phyloP scores from a whole-genome alignment of 2,329 filamentous ascomycete genomes.

The Beauveria medogensis region DNA sequence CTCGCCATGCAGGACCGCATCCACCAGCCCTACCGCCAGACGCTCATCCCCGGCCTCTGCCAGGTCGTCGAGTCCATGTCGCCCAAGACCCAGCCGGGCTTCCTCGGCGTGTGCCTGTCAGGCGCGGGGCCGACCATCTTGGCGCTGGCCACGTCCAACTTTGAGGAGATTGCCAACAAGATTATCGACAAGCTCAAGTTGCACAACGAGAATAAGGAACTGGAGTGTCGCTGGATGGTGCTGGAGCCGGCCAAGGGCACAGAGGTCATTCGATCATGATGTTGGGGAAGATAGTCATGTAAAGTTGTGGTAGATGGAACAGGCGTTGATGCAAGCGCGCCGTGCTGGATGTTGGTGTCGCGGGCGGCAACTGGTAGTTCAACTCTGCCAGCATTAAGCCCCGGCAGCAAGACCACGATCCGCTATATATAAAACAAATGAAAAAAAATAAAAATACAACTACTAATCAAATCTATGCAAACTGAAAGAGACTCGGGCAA shows the following conservation, averaged over 20 bases:
- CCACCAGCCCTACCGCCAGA: slow-evolving; percentile 91
- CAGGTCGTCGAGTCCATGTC: slow-evolving; percentile 90
- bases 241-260: slow-evolving; percentile 78
- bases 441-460: not conserved
- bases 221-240: slow-evolving; percentile 78
- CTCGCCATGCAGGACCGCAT: slow-evolving; percentile 98
- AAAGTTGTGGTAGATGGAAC: not conserved
- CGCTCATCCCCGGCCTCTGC: slow-evolving; percentile 81
- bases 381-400: not conserved
- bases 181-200: slow-evolving; percentile 68
- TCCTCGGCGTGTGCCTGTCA: slow-evolving; percentile 89
- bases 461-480: not conserved
- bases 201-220: slow-evolving; percentile 48
- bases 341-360: not conserved
- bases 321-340: not conserved
- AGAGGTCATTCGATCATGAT: slow-evolving; percentile 31
- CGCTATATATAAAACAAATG: not conserved
- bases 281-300: not conserved
- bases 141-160: slow-evolving; percentile 83
- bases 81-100: slow-evolving; percentile 74
- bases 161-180: slow-evolving; percentile 73
- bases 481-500: not conserved
- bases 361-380: not conserved
- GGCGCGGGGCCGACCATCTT: slow-evolving; percentile 93
- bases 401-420: not conserved